These are phyloP conservation scores for Globisporangium cederbergense DNA, from an alignment of 352 stramenopile genomes.

Conservation along the genomic window DNA sequence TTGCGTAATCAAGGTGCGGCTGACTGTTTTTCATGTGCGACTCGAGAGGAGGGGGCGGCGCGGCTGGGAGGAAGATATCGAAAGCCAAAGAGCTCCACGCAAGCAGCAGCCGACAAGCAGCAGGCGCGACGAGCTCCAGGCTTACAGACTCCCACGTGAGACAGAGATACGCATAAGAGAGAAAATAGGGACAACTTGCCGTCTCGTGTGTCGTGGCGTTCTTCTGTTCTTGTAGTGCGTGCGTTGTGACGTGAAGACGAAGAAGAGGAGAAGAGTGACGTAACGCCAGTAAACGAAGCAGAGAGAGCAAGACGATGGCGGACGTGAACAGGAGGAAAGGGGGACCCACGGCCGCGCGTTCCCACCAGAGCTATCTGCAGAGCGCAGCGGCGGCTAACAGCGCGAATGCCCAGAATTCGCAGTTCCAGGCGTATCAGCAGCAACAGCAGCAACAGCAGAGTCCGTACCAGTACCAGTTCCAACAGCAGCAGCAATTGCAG, in stretches of 20 bases:
- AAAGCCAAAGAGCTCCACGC: slow-evolving; percentile 12
- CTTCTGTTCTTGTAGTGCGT: slow-evolving; percentile 2
- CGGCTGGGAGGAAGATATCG: slow-evolving; percentile 5
- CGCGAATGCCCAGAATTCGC: slow-evolving; percentile 22
- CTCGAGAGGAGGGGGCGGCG: slow-evolving; percentile 1
- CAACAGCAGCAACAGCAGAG: slow-evolving; percentile 28
- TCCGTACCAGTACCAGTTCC: slow-evolving; percentile 17
- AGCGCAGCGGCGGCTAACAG: not conserved
- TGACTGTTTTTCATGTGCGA: slow-evolving; percentile 3
- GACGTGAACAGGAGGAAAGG: slow-evolving; percentile 48
- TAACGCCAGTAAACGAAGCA: not conserved
- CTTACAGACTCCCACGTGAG: not conserved
- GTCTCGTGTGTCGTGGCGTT: not conserved
- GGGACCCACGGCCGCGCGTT: slow-evolving; percentile 30
- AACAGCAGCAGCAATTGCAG: slow-evolving; percentile 29
- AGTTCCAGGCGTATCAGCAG: slow-evolving; percentile 35
- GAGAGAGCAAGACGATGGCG: slow-evolving; percentile 23
- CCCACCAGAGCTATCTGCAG: slow-evolving; percentile 42
- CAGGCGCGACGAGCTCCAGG: not conserved
- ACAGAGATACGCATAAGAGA: not conserved
- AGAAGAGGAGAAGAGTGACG: not conserved
- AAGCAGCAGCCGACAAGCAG: slow-evolving; percentile 13
- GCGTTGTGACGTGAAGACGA: slow-evolving; percentile 2
- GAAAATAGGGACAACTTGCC: not conserved
- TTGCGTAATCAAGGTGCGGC: not conserved